Conservation (phyloP, 768 basidiomycete species). For the Aureoboletus auriporus region DNA sequence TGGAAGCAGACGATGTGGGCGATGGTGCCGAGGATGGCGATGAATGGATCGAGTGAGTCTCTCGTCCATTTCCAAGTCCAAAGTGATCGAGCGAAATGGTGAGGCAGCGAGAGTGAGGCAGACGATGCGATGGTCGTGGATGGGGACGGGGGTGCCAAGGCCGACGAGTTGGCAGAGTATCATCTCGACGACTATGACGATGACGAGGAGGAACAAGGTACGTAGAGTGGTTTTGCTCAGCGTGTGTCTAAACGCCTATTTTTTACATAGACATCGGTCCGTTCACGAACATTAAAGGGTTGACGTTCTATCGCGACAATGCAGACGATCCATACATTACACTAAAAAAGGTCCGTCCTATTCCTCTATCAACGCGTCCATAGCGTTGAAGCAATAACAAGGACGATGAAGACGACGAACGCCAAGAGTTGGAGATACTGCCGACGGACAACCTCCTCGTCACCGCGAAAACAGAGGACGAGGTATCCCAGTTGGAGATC, state of each 20-base stretch:
- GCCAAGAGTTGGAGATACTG: conserved; percentile 82
- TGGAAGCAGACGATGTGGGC: conserved; percentile 56
- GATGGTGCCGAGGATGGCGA: conserved; percentile 39
- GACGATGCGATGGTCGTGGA: conserved; percentile 65
- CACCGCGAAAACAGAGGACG: conserved; percentile 92
- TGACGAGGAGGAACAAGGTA: conserved; percentile 47
- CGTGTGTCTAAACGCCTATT: neutral
- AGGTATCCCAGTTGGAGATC: conserved; percentile 91
- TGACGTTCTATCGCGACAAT: conserved; percentile 88
- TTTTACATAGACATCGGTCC: conserved; percentile 55
- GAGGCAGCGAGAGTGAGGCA: conserved; percentile 38
- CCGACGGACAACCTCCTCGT: conserved; percentile 93
- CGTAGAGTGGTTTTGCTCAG: neutral
- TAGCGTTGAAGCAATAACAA: too few species aligned
- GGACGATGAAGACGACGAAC: conserved; percentile 66
- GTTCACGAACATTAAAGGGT: conserved; percentile 93
- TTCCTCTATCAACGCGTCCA: neutral
- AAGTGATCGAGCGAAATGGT: conserved; percentile 6
- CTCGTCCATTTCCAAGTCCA: conserved; percentile 5
- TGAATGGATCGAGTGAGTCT: conserved; percentile 87
- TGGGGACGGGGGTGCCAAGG: conserved; percentile 19
- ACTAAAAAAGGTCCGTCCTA: conserved; percentile 72
- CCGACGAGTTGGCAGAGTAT: conserved; percentile 79
- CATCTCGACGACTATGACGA: conserved; percentile 91
- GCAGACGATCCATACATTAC: conserved; percentile 97